These are phyloP conservation scores for Gillenia trifoliata DNA, from an alignment of 306 rosid species.

Conservation along the genomic window DNA sequence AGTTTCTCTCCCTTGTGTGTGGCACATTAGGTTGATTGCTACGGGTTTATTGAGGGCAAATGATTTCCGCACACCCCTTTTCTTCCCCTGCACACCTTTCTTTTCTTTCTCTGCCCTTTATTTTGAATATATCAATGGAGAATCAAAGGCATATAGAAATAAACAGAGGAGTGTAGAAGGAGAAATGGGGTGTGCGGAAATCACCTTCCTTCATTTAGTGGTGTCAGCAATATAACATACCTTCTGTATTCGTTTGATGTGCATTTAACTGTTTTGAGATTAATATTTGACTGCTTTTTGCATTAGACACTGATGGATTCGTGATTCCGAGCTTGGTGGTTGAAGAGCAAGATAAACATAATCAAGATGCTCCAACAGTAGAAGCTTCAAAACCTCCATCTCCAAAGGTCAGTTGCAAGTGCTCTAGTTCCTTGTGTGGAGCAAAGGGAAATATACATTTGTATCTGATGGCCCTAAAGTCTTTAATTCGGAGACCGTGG, in stretches of 20 bases:
- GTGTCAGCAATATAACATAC: not conserved
- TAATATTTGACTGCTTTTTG: conserved; percentile 3
- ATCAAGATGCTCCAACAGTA: conserved; percentile 34
- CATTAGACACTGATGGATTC: conserved; percentile 83
- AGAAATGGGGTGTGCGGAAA: not conserved
- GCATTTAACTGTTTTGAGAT: not conserved
- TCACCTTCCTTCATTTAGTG: not conserved
- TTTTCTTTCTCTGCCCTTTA: not conserved
- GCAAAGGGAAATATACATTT: not conserved
- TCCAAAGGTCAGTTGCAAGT: conserved; percentile 48
- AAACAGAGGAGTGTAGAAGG: not conserved
- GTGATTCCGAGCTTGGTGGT: conserved; percentile 95
- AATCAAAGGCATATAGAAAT: not conserved
- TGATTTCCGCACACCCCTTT: not conserved
- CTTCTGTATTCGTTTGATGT: not conserved
- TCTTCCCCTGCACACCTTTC: not conserved
- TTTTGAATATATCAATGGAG: not conserved
- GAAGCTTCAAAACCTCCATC: conserved; percentile 58
- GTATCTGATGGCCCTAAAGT: not conserved
- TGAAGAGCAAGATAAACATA: conserved; percentile 42
- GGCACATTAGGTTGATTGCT: too few relatives aligned
- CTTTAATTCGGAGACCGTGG: not conserved
- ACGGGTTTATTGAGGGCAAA: not conserved
- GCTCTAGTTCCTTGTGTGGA: not conserved
- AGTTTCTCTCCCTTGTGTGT: not conserved